Evolutionary conservation across 352 stramenopile genomes (phyloP), one percentile per base, ranked within the genome.

Genomic region (Phytophthora foliorum): DNA sequence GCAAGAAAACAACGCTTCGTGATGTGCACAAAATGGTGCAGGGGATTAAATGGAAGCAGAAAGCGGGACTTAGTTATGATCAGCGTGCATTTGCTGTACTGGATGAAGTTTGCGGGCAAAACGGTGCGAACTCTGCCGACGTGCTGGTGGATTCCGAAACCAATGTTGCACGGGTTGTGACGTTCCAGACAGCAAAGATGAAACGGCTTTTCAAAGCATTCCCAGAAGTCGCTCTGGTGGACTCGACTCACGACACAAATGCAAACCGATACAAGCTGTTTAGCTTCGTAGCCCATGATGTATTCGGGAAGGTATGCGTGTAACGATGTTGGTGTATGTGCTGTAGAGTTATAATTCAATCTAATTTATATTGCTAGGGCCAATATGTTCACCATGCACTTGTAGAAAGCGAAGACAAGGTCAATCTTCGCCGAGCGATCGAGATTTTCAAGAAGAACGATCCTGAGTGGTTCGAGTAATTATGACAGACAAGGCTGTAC

Each of bases 1-100:
- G 56, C 42, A 63, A 63, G 31, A 36, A 39, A 6, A 62, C 55
- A 8, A 62, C 9, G 2, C 56, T 63, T 22, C 27, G 44, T 11
- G 56, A 63, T 17, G 56, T 63, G 6, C 56, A 63, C 31, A 63
- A 63, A 27, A 63, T 63, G 56, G 19, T 63, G 6, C 56, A 63
- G 14, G 4, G 6, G n/a, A 22, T 63, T 4, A 63, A 63, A 3
- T 21, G 11, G 6, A 22, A 48, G 31, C 17, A 32, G 27, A 48
- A 48, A 29, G 41, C 39, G 1, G 44, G 32, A 9, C 24, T 54
- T 16, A 63, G 1, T 14, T 39, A 61, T 31, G 54, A 39, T 13
- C 17, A 61, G 14, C 39, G 54, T 19, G 24, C 54, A 2, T 24
- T 51, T 32, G 25, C 17, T 2, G 56, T 63, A 1, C 16, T 63